Base-by-base conservation (phyloP, 345 rosid species). In the Trapa incisa region DNA sequence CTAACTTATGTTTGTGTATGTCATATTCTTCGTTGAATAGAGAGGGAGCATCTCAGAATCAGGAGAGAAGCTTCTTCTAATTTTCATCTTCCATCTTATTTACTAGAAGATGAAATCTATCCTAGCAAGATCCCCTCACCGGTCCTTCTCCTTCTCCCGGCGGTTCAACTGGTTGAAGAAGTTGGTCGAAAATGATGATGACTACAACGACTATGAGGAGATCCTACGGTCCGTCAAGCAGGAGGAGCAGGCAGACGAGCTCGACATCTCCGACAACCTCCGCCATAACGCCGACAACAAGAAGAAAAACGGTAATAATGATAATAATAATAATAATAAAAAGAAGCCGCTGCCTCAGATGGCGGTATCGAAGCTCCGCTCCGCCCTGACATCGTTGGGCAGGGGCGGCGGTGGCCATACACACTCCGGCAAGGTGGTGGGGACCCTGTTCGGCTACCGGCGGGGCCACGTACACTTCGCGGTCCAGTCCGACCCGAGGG, bases 401-500 rank as follows among this genome's bases (percentile, higher is more conserved):
- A 76, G 65, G 71, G 67, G 67, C 66, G 73, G 77, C 47, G 65
- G 80, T 12, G 36, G 41, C 17, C 41, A 32, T 41, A 4, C 7
- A 38, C 81, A 62, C 36, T 75, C 91, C 6, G 81, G 80, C 65
- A 79, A 74, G 72, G 86, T 90, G 43, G 69, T 82, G 1, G 98
- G 91, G 43, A 93, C 98, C 41, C 84, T 93, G 69, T 93, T 88
- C 67, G 98, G 98, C 2, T 82, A 84, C 69, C 83, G 98, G 35
- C 83, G 96, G 0, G 98, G 96, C 1, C 91, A 90, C 48, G 96
- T 94, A 76, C 85, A 82, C 38, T 83, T 94, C 54, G 92, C 97
- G 0, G 86, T 90, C 61, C 99, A 94, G 72, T 87, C 84, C 54
- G 91, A 85, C 54, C 81, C 90, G 36, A 87, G 82, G 69, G 56